Conservation (phyloP, 495 filamentous ascomycete genomes). For the Astrocystis sublimbata region DNA sequence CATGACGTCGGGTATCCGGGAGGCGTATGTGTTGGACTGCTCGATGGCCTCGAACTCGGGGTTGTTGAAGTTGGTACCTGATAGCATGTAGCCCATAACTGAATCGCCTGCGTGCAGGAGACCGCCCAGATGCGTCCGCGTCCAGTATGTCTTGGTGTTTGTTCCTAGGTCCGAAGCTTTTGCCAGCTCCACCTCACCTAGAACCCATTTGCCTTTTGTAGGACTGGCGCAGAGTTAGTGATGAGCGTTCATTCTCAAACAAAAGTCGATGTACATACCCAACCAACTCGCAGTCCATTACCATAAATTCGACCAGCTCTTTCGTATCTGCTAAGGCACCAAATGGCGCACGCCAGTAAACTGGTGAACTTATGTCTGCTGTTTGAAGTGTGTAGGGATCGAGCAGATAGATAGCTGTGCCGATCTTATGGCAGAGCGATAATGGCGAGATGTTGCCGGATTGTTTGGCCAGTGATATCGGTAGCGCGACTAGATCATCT, state of each 20-base stretch:
- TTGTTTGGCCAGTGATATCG: constrained; percentile 79
- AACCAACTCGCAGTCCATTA: constrained; percentile 89
- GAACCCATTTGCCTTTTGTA: constrained; percentile 73
- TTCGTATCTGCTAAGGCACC: constrained; percentile 76
- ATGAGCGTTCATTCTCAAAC: not conserved
- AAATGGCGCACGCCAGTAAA: constrained; percentile 91
- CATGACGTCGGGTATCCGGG: constrained; percentile 84
- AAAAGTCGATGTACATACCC: constrained; percentile 47
- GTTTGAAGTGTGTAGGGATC: constrained; percentile 91
- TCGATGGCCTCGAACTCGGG: constrained; percentile 77
- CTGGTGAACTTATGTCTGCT: constrained; percentile 72
- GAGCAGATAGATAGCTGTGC: constrained; percentile 83
- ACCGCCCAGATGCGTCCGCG: constrained; percentile 84
- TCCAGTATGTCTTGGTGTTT: constrained; percentile 83
- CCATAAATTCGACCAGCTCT: constrained; percentile 85
- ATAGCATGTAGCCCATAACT: constrained; percentile 86
- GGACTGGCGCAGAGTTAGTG: constrained; percentile 12
- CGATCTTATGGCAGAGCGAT: constrained; percentile 81
- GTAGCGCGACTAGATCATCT: constrained; percentile 92
- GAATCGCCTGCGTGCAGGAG: constrained; percentile 88
- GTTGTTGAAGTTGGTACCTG: constrained; percentile 90
- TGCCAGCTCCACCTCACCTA: constrained; percentile 85
- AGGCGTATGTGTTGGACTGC: constrained; percentile 64
- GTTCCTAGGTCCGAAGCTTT: constrained; percentile 84
- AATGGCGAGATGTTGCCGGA: constrained; percentile 86